Base-by-base conservation (phyloP, 2,329 filamentous ascomycete species). In the Fusarium globosum region DNA sequence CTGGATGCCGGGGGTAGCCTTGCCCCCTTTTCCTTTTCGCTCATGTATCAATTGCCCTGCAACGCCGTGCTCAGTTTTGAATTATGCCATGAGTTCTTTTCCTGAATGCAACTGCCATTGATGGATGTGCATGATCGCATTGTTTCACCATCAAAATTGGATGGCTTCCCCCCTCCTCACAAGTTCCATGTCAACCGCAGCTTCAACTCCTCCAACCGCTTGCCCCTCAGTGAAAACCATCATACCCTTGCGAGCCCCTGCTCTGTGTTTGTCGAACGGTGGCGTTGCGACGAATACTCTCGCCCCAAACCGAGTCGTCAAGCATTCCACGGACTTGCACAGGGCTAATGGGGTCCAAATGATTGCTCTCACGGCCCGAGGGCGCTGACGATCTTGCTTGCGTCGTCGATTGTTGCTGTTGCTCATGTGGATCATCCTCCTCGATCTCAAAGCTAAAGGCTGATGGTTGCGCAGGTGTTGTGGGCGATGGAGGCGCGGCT, bases 281-380 rank as follows among this genome's bases (percentile, higher is more conserved):
- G 76, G 96, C 94, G 83, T 94, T 97, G 71, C 94, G 89, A 72
- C 95, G 88, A 73, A 98, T 95, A 85, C 94, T 97, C 83, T 97
- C 94, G 58, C 96, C 94, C 96, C 96, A 98, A 21, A 93, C 92
- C 23, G 94, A 96, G 78, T 96, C 93, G 78, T 96, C 94, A 61
- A 98, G 88, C 79, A 96, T 93, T 75, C 95, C 91, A 81, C 95
- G 90, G 75, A 97, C 93, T 77, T 95, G 92, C 53, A 91, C 89
- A 92, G 91, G 78, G 49, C 60, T 75, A 38, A 51, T 65, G 18
- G 63, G 48, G 20, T 75, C 71, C 35, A 73, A 36, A 42, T 73
- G 68, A 43, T 64, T 63, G 28, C 90, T 94, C 65, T 95, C 91
- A 86, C 81, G 92, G 30, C 91, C 88, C 48, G 92, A 58, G 20